A percentile compares a stretch with the other conserved stretches of the same genome.
phyloP scores from a whole-genome alignment of 441 rosid genomes.

The Corymbia calophylla region DNA sequence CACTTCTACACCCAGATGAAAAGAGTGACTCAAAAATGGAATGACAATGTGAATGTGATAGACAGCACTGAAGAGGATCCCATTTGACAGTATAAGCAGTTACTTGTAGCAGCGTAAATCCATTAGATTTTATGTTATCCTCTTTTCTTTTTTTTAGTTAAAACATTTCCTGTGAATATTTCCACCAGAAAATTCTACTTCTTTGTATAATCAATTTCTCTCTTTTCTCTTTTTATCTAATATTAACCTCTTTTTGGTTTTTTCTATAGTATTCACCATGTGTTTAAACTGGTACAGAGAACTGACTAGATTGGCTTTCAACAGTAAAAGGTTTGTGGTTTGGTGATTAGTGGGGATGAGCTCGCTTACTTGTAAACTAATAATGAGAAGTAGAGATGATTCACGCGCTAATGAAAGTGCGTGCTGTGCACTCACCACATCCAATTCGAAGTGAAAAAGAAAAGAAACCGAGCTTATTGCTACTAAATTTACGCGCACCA shows the following conservation, averaged over 20 bases:
- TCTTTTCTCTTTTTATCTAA: neutral
- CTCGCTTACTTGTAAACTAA: neutral
- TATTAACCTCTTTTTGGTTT: neutral
- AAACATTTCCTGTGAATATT: neutral
- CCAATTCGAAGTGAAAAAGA: neutral
- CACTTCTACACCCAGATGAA: slow-evolving; percentile 34
- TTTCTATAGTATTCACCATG: neutral
- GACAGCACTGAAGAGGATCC: neutral
- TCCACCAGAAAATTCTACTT: neutral
- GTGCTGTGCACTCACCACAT: neutral
- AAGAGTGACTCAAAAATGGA: slow-evolving; percentile 34
- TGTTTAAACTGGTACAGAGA: neutral
- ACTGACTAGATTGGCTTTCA: neutral
- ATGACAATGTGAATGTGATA: neutral
- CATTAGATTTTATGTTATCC: neutral
- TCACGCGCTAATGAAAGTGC: neutral
- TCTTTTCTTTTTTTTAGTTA: neutral
- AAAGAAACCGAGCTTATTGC: neutral
- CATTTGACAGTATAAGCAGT: neutral
- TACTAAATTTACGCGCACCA: neutral
- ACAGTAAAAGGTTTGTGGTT: neutral
- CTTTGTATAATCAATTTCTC: neutral
- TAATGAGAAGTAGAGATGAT: neutral
- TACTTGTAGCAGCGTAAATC: neutral
- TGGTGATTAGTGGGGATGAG: neutral